Evolutionary conservation across 1,284 basidiomycete species (phyloP), one percentile per base, ranked within the genome.

Genomic region (Schizophyllum amplum): DNA sequence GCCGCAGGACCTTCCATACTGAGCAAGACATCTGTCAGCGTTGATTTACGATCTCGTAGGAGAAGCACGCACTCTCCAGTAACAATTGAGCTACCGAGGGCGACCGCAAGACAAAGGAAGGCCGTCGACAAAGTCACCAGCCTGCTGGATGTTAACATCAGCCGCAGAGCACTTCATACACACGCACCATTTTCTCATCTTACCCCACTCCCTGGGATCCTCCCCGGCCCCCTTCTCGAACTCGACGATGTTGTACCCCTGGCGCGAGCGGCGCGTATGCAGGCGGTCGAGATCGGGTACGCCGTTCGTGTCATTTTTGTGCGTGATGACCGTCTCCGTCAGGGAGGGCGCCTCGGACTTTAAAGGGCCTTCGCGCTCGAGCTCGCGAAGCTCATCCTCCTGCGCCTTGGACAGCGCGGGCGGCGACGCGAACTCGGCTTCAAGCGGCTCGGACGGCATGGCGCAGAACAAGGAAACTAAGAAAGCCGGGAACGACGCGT

Each of bases 1-100:
- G 60, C 55, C 1, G 66, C 66, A 5, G 73, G 72, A 5, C 69
- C 69, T 24, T 48, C 56, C 61, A 74, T 66, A 60, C 71, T 74
- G 56, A n/a, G n/a, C 47, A n/a, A 50, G 48, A 53, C 52, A 26
- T 24, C 17, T 2, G 15, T 53, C 5, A 42, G 53, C 23, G 47
- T 27, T 11, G 20, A n/a, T 25, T 54, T 9, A 42, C 55, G 13
- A 20, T 4, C 24, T 22, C 23, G 51, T n/a, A 47, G 55, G 48
- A 24, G 25, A 22, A 47, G 4, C 15, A 65, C 69, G 52, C 55
- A 72, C 71, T 73, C 70, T 66, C 71, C 72, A 26, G 72, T 74
- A 24, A 74, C 67, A 55, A 74, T 71, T 1, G 72, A 73, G 57
- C 70, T 73, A 7, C 71, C 72, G 4, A 75, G 56, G 0, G 72